Base-by-base conservation (phyloP, 1,284 basidiomycete genomes). In the Ustilago nuda region DNA sequence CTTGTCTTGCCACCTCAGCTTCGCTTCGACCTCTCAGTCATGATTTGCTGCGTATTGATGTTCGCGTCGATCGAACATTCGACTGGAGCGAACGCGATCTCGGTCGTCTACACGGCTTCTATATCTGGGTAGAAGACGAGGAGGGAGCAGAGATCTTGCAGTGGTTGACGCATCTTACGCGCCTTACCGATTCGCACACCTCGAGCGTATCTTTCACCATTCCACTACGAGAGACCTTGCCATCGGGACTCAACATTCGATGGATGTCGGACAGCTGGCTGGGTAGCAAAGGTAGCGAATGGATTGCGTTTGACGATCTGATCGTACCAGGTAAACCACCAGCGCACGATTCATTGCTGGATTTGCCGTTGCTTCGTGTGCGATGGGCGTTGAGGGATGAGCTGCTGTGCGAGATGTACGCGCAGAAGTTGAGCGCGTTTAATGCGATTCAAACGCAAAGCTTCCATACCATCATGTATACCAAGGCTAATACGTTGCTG, bases 201-300 rank as follows among this genome's bases (percentile, higher is more conserved):
- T 74, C 72, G 32, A 76, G 45, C 45, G 64, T 73, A n/a, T 62
- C 73, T 2, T 75, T 72, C 61, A 76, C 61, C 86, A 61, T 66
- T 12, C 91, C 89, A 17, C 87, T 94, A 55, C 19, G 48, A 15
- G 76, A 66, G 32, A 52, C 48, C 27, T 55, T 59, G 56, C 78
- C 63, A 27, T 73, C 60, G 4, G 66, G 70, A 0, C 59, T 73
- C 37, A 76, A 61, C 8, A 55, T 98, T 57, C 91, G 92, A 32
- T 92, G 92, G 74, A 89, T 95, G 50, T 98, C 95, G 1, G 95
- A 98, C 86, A 90, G 91, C 73, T 99, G 98, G 98, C 89, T 98
- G 70, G 94, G 94, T 9, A 92, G 95, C 8, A 94, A 98, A 78
- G 91, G 93, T 63, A 90, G 92, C 76, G 82, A 92, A 5, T 76